Conservation (phyloP, 2,329 filamentous ascomycete species). For the Ophiognomonia clavigignenti-juglandacearum region DNA sequence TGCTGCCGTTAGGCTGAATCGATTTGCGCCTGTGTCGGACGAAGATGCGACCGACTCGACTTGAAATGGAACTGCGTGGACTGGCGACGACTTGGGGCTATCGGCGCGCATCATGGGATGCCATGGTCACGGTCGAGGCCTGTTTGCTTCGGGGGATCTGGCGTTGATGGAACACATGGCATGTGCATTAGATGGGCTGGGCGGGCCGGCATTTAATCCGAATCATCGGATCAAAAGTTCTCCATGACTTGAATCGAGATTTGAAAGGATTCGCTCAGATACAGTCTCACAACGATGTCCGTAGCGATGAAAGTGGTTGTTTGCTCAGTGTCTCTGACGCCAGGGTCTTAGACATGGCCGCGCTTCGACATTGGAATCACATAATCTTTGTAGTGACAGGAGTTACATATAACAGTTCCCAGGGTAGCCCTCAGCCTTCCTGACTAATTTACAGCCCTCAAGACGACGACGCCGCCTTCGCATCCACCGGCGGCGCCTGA, state of each 20-base stretch:
- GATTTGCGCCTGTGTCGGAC: conserved; percentile 15
- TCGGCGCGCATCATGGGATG: neutral
- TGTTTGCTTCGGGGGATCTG: neutral
- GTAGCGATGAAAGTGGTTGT: too few species aligned
- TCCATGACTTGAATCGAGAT: neutral
- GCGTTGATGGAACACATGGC: neutral
- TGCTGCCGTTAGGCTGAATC: conserved; percentile 61
- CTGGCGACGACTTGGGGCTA: neutral
- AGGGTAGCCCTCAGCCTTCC: neutral
- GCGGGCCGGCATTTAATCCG: neutral
- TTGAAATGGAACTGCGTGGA: neutral
- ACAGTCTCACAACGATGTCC: too few species aligned
- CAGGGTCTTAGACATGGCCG: too few species aligned
- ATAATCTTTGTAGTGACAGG: neutral
- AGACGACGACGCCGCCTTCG: neutral
- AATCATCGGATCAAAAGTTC: neutral
- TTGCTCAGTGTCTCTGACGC: too few species aligned
- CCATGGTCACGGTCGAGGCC: neutral
- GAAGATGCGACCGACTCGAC: neutral
- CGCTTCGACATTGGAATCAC: too few species aligned
- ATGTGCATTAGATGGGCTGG: neutral
- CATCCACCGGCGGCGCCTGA: too few species aligned
- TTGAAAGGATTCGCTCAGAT: too few species aligned
- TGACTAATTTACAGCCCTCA: neutral
- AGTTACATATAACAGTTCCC: neutral